Percentiles rank a stretch among this genome's conserved stretches.
These are phyloP conservation scores for Lepidium campestre DNA, from an alignment of 441 rosid species.

Conservation along the genomic window DNA sequence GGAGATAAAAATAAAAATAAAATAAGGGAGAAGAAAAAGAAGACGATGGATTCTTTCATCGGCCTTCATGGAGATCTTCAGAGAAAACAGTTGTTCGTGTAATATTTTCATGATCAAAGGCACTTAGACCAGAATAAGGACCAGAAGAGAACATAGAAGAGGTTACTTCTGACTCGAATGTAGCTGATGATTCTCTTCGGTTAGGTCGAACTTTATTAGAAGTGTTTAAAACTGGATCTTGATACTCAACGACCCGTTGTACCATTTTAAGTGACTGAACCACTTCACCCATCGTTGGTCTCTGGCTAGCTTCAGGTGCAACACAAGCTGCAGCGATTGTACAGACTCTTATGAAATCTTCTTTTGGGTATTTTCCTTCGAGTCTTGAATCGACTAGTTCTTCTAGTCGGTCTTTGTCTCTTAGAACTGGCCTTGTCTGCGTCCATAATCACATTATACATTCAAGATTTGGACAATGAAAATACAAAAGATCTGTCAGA, in stretches of 20 bases:
- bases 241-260: conserved; percentile 72
- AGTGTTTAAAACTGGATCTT: conserved; percentile 40
- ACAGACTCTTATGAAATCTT: conserved; percentile 91
- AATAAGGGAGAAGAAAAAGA: neutral
- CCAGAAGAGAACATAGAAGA: conserved; percentile 98
- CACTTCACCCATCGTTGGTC: conserved; percentile 98
- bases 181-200: conserved; percentile 73
- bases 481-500: neutral
- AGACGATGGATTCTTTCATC: conserved; percentile 34
- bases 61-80: conserved; percentile 95
- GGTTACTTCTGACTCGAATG: conserved; percentile 84
- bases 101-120: conserved; percentile 64
- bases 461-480: neutral
- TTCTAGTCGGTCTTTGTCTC: conserved; percentile 85
- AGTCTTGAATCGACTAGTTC: conserved; percentile 84
- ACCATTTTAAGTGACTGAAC: conserved; percentile 98
- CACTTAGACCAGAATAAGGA: conserved; percentile 83
- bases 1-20: neutral
- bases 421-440: conserved; percentile 89
- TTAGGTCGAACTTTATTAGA: conserved; percentile 48
- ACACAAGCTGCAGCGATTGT: conserved; percentile 99
- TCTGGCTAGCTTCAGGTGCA: conserved; percentile 82
- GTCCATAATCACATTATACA: neutral
- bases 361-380: conserved; percentile 78
- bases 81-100: conserved; percentile 77